A percentile compares a stretch with the other conserved stretches of the same genome.
Evolutionary conservation across 2,329 filamentous ascomycete species (phyloP).

Genomic region (Teratosphaeria zuluensis): DNA sequence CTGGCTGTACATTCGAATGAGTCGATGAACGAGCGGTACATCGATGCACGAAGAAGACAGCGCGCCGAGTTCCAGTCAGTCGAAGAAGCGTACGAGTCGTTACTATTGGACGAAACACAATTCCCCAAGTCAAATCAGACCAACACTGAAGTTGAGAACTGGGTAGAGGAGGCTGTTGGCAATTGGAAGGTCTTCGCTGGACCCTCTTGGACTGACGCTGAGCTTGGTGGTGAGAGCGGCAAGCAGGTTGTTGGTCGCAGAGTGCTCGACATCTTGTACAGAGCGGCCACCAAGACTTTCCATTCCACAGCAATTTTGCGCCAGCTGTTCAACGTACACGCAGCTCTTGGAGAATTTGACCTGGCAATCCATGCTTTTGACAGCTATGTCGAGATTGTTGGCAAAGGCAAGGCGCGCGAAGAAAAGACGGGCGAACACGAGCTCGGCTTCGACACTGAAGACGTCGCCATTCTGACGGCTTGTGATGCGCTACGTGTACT

Average conservation of each 20-base stretch:
- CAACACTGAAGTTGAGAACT: slow-evolving; percentile 70
- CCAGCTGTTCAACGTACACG: slow-evolving; percentile 77
- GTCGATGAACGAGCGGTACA: slow-evolving; percentile 16
- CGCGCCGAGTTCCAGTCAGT: slow-evolving; percentile 68
- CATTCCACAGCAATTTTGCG: slow-evolving; percentile 85
- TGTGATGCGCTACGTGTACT: slow-evolving; percentile 71
- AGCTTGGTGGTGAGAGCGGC: slow-evolving; percentile 74
- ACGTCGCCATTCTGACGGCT: slow-evolving; percentile 65
- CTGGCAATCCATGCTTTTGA: slow-evolving; percentile 84
- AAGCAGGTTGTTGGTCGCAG: slow-evolving; percentile 64
- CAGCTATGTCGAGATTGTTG: slow-evolving; percentile 82
- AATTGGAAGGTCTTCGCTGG: slow-evolving; percentile 84
- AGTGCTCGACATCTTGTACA: slow-evolving; percentile 77
- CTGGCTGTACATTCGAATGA: slow-evolving; percentile 18
- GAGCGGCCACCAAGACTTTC: slow-evolving; percentile 83
- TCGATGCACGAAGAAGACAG: slow-evolving; percentile 38
- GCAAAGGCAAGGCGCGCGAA: slow-evolving; percentile 71
- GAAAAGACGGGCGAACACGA: slow-evolving; percentile 64
- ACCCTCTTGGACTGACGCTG: slow-evolving; percentile 66
- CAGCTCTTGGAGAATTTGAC: slow-evolving; percentile 82
- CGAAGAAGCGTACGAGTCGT: slow-evolving; percentile 67
- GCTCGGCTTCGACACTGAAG: slow-evolving; percentile 66
- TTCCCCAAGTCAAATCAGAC: slow-evolving; percentile 79
- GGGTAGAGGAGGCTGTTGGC: slow-evolving; percentile 65
- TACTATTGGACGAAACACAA: slow-evolving; percentile 65